Evolutionary conservation across 1,284 basidiomycete species (phyloP), one percentile per base, ranked within the genome.

Genomic region (Fomes fomentarius): DNA sequence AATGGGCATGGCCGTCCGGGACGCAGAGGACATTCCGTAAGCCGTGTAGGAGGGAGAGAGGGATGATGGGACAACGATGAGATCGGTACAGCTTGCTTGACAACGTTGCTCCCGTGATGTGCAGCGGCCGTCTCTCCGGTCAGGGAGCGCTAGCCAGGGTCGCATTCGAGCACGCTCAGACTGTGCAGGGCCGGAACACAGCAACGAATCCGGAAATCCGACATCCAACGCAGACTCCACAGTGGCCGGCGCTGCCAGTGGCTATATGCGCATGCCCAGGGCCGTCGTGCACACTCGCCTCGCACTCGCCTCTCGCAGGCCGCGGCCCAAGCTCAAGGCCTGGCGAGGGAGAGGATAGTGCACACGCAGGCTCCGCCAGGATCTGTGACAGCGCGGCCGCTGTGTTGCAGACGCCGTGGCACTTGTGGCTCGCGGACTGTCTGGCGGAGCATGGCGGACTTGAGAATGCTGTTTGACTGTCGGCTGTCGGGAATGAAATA

Each of bases 81-180:
- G 59, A 66, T 63, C 65, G 57, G 60, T 64, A 63, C 49, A 46
- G 52, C 53, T 57, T 61, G 58, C 61, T 60, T 67, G 65, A 65
- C 65, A 62, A 66, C 63, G 53, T 58, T 53, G 61, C 58, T 35
- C 65, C 59, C 62, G 64, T 66, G 66, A 64, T 65, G 61, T 47
- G 53, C 33, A 52, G 49, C 55, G 50, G 58, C 39, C 50, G 47
- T 42, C 53, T 46, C 51, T 41, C 56, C 54, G 56, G 52, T 11
- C 41, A 24, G 25, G 8, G n/a, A n/a, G n/a, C n/a, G n/a, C n/a
- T n/a, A n/a, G n/a, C n/a, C n/a, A n/a, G n/a, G n/a, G n/a, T n/a
- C n/a, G n/a, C n/a, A n/a, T n/a, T n/a, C n/a, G n/a, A n/a, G n/a
- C 25, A 15, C 7, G 25, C 24, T 50, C 54, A 56, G 44, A 51